phyloP scores from a whole-genome alignment of 2,329 filamentous ascomycete species.

The Pseudocercospora fijiensis region DNA sequence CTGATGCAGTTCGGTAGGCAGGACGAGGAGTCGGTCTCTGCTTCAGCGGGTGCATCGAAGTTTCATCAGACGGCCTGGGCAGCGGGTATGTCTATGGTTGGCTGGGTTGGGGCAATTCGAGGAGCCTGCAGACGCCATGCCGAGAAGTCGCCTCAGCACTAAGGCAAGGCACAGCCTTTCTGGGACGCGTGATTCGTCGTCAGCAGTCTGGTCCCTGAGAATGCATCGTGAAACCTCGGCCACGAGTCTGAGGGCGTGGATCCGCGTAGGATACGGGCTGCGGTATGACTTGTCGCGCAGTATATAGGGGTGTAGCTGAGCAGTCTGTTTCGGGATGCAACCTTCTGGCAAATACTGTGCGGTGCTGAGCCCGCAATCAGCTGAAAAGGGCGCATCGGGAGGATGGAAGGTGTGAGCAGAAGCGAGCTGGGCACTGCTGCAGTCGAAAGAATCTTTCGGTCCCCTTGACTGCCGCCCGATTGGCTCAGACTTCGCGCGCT shows the following conservation, averaged over 20 bases:
- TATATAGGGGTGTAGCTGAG: background rate
- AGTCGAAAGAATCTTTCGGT: background rate
- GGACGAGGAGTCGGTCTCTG: background rate
- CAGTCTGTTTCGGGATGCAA: background rate
- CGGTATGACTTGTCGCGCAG: conserved; percentile 5
- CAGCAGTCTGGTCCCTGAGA: conserved; percentile 12
- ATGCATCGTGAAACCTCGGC: conserved; percentile 7
- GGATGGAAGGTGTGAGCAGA: background rate
- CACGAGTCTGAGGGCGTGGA: conserved; percentile 2
- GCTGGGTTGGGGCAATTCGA: background rate
- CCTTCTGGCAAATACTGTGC: background rate
- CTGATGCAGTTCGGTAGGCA: background rate
- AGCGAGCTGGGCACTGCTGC: background rate
- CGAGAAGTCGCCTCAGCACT: conserved; percentile 10
- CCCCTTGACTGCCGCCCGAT: background rate
- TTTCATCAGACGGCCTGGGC: conserved; percentile 9
- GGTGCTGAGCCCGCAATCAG: background rate
- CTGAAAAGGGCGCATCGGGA: background rate
- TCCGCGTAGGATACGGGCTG: background rate
- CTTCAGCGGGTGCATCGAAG: background rate
- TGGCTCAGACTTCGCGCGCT: background rate
- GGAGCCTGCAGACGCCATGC: conserved; percentile 7
- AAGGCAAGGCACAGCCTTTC: conserved; percentile 9
- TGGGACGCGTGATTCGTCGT: conserved; percentile 8
- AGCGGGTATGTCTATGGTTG: background rate